Conservation (phyloP, 164 flowering plant genomes). For the Euptelea pleiosperma region DNA sequence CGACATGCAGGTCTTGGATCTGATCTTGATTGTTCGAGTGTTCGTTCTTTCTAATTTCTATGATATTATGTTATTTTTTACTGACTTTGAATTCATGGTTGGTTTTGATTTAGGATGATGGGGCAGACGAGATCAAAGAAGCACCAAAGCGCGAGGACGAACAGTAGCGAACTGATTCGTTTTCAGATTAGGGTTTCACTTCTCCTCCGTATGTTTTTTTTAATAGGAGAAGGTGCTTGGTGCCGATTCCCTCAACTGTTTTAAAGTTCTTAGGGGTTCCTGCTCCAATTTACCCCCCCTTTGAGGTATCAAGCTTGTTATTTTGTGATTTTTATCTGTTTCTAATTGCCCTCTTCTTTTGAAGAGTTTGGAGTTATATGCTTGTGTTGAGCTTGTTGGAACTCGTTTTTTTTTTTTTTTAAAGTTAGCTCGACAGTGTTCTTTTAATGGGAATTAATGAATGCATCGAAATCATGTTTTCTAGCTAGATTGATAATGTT, state of each 20-base stretch:
- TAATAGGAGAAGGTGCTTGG: constrained; percentile 23
- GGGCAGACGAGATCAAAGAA: constrained; percentile 80
- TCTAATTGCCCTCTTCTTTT: neutral
- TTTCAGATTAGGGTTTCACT: constrained; percentile 15
- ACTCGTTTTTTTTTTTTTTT: neutral
- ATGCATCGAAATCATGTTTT: neutral
- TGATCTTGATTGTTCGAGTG: neutral
- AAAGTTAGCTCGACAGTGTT: neutral
- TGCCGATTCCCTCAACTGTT: neutral
- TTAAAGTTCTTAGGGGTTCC: neutral
- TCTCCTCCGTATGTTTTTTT: constrained; percentile 42
- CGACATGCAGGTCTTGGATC: constrained; percentile 66
- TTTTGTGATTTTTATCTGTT: constrained; percentile 7
- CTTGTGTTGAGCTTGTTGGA: neutral
- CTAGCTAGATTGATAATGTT: neutral
- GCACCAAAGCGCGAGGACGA: constrained; percentile 59
- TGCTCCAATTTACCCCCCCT: neutral
- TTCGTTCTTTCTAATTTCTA: neutral
- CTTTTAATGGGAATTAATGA: neutral
- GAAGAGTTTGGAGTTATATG: constrained; percentile 8
- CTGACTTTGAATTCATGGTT: neutral
- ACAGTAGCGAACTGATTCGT: constrained; percentile 25
- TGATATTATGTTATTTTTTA: neutral
- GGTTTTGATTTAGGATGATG: constrained; percentile 51
- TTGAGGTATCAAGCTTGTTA: constrained; percentile 1